Evolutionary conservation across 148 eudicot species (phyloP), one percentile per base, ranked within the genome.

Genomic region (Rhododendron ferrugineum): DNA sequence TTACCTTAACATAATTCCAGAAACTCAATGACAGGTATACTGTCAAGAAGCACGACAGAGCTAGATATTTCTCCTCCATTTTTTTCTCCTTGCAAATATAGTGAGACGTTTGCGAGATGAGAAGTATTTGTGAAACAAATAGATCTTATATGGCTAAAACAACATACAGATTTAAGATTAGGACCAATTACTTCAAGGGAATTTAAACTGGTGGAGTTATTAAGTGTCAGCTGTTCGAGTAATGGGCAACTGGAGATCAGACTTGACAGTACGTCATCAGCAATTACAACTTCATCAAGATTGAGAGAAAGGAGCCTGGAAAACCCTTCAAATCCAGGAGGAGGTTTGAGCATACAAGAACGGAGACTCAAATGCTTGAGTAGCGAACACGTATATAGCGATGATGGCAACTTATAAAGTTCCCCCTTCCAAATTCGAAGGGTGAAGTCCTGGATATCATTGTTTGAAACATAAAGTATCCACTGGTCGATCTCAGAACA

Each of bases 121-220:
- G 86, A 44, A 54, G 82, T 40, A 85, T 78, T 78, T 26, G 11
- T 85, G 60, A 85, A 85, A 62, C 34, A 62, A 20, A 85, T 10
- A 78, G 58, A 26, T 47, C 23, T 46, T 82, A 44, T 78, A n/a
- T 0, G 0, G 49, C 49, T 32, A 0, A 0, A 23, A 18, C 30
- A n/a, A 6, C 5, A 0, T 26, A 79, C 47, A 4, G 3, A 28
- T 18, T 78, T 85, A 13, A 85, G 84, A 50, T 52, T 80, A 23
- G 66, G 66, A 60, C 26, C 66, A 22, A 60, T 16, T 22, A 60
- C 10, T 6, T 60, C 66, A 70, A 85, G 80, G 73, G 2, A n/a
- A 26, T 36, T 72, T 52, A 68, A 49, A 50, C 18, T n/a, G 20
- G 16, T 32, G 30, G 20, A 34, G 49, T 42, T 44, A 34, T 0